Conservation (phyloP, 768 basidiomycete genomes). For the Postia placenta region DNA sequence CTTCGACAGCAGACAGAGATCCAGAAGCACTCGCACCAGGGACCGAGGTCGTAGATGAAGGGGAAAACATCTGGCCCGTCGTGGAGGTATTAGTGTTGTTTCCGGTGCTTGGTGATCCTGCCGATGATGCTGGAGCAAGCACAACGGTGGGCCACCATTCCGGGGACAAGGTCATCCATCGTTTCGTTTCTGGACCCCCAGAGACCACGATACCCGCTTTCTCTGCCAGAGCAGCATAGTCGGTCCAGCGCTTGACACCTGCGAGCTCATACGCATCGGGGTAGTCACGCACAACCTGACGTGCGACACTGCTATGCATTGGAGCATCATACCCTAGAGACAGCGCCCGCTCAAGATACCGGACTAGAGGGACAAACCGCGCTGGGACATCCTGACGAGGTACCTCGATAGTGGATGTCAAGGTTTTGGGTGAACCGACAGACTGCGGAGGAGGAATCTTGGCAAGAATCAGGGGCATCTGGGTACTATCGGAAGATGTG, state of each 20-base stretch:
- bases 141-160: too few species aligned
- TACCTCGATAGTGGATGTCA: background rate
- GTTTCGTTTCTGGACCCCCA: conserved; percentile 5
- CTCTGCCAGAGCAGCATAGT: conserved; percentile 11
- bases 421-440: background rate
- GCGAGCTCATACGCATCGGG: conserved; percentile 7
- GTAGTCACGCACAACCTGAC: conserved; percentile 1
- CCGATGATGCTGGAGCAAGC: too few species aligned
- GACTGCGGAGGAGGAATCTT: background rate
- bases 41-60: too few species aligned
- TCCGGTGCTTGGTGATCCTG: too few species aligned
- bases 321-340: background rate
- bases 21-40: too few species aligned
- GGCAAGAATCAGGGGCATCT: too few species aligned
- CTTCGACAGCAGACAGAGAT: too few species aligned
- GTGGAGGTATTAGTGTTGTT: too few species aligned
- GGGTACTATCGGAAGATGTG: too few species aligned
- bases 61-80: too few species aligned
- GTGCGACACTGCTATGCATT: conserved; percentile 7
- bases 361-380: background rate
- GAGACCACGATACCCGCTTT: conserved; percentile 8
- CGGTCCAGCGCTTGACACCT: conserved; percentile 9
- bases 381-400: background rate
- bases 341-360: conserved; percentile 4
- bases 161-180: conserved; percentile 3